These are phyloP conservation scores for Dittrichia graveolens DNA, from an alignment of 129 eudicot species.

Conservation along the genomic window DNA sequence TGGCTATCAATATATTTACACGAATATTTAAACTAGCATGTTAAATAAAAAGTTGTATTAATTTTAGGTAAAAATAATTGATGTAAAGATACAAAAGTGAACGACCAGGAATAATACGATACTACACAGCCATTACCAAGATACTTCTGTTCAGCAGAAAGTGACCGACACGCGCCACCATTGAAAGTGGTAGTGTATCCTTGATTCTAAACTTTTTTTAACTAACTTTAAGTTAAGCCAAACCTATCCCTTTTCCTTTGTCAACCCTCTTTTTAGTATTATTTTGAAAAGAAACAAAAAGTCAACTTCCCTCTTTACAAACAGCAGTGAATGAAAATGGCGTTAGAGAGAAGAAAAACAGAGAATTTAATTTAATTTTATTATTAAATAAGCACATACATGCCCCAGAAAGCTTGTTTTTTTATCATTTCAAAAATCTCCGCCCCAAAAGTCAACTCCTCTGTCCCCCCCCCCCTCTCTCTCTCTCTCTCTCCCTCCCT, in stretches of 20 bases:
- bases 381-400: slow-evolving; percentile 28
- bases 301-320: slow-evolving; percentile 39
- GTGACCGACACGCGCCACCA: slow-evolving; percentile 28
- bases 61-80: no score
- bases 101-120: no score
- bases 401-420: slow-evolving; percentile 24
- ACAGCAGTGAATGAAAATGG: slow-evolving; percentile 33
- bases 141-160: neutral
- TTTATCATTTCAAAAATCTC: slow-evolving; percentile 43
- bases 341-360: slow-evolving; percentile 10
- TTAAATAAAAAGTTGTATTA: no score
- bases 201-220: slow-evolving; percentile 28
- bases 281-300: slow-evolving; percentile 4
- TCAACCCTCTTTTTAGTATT: slow-evolving; percentile 34
- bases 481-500: slow-evolving; percentile 22
- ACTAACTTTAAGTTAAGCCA: slow-evolving; percentile 32
- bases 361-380: neutral
- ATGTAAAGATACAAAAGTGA: no score
- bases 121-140: neutral
- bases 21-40: no score
- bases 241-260: slow-evolving; percentile 32
- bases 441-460: slow-evolving; percentile 35
- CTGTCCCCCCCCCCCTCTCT: neutral
- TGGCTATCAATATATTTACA: no score
- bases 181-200: slow-evolving; percentile 14